Evolutionary conservation across 2,329 filamentous ascomycete species (phyloP).

Genomic region (Fusarium luffae): DNA sequence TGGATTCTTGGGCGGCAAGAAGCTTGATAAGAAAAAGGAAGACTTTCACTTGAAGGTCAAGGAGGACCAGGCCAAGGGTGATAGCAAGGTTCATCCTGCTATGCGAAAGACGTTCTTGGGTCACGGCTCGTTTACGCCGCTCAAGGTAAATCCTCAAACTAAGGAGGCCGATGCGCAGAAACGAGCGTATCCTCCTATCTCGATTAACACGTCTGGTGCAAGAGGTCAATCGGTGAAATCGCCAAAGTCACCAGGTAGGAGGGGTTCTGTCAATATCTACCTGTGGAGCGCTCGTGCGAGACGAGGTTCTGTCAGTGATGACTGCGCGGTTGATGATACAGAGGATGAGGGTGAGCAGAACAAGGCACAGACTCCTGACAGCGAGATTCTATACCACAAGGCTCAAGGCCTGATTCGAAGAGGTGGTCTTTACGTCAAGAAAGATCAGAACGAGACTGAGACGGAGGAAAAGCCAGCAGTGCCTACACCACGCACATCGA

Average conservation of each 20-base stretch:
- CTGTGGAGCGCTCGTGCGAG: constrained; percentile 43
- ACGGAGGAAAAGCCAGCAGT: background rate
- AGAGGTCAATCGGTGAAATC: constrained; percentile 46
- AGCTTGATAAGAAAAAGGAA: constrained; percentile 54
- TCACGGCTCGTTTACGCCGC: constrained; percentile 45
- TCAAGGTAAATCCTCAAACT: constrained; percentile 41
- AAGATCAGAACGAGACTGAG: background rate
- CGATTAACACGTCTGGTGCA: constrained; percentile 46
- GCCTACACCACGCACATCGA: constrained; percentile 9
- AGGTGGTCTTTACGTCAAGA: constrained; percentile 40
- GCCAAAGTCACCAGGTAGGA: constrained; percentile 44
- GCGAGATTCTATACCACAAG: constrained; percentile 33
- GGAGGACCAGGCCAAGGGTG: constrained; percentile 39
- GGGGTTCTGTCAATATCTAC: constrained; percentile 50
- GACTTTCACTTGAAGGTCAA: constrained; percentile 48
- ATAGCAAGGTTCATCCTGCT: constrained; percentile 50
- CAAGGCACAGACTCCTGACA: constrained; percentile 7
- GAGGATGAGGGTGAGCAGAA: constrained; percentile 36
- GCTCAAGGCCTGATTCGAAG: constrained; percentile 38
- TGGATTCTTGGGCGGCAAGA: constrained; percentile 56
- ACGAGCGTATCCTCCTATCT: constrained; percentile 53
- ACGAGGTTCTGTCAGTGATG: constrained; percentile 27
- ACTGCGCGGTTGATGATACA: constrained; percentile 41
- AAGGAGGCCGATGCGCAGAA: constrained; percentile 43
- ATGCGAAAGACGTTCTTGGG: constrained; percentile 46